These are phyloP conservation scores for Colletotrichum noveboracense DNA, from an alignment of 2,329 filamentous ascomycete genomes.

Conservation along the genomic window DNA sequence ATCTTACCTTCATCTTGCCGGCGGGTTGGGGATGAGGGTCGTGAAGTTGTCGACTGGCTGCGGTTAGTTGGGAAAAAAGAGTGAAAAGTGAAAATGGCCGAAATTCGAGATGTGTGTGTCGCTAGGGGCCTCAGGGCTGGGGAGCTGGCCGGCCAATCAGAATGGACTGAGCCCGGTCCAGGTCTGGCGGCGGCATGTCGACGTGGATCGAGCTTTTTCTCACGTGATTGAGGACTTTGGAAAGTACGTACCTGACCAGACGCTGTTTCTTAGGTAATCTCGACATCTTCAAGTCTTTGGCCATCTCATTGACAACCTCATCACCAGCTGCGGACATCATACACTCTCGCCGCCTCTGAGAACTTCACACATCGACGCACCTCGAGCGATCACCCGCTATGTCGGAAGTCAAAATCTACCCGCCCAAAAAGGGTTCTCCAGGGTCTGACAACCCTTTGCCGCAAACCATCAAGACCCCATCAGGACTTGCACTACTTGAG, in stretches of 20 bases:
- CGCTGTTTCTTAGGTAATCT: background rate
- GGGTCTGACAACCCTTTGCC: conserved; percentile 67
- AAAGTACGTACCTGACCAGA: background rate
- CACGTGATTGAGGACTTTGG: fast-evolving
- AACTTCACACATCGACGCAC: background rate
- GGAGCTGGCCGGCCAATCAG: background rate
- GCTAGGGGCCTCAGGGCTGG: background rate
- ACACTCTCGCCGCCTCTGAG: background rate
- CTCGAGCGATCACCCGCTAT: conserved; percentile 24
- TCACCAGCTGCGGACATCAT: background rate
- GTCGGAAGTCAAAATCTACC: conserved; percentile 48
- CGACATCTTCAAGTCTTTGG: background rate
- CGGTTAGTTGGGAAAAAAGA: conserved; percentile 38
- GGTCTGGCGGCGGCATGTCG: background rate
- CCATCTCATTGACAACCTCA: background rate
- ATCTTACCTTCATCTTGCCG: conserved; percentile 54
- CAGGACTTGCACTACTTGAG: conserved; percentile 88
- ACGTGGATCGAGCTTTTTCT: background rate
- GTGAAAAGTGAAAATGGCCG: conserved; percentile 36
- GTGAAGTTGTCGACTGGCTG: conserved; percentile 48
- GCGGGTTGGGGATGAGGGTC: conserved; percentile 41
- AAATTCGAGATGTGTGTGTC: background rate
- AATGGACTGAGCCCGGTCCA: background rate
- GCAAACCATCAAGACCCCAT: conserved; percentile 83
- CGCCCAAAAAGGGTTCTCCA: conserved; percentile 29